Evolutionary conservation across 352 stramenopile species (phyloP), one percentile per base, ranked within the genome.

Genomic region (Phytophthora niederhauseri): DNA sequence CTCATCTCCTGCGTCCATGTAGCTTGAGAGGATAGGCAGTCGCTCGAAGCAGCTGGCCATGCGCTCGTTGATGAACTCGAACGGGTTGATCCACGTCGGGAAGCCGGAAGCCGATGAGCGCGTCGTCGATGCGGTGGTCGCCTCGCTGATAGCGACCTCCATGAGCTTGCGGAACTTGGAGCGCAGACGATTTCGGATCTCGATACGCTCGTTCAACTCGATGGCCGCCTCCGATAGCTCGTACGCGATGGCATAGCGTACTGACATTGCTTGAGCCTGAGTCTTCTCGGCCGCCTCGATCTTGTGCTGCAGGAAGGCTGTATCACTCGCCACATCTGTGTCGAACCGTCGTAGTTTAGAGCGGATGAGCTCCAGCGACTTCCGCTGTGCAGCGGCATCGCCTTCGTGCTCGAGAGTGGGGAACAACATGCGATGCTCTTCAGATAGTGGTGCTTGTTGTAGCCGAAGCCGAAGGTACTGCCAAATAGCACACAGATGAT

Each of bases 401-500:
- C 69, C 73, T 14, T 81, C 75, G 28, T 71, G 58, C 31, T 86
- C 75, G 12, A 93, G 70, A n/a, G 80, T 76, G 31, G 88, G 87
- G 46, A 93, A 96, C n/a, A 94, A 51, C 17, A 93, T 76, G 6
- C 76, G 80, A 64, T 91, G 75, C 52, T 94, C 85, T 26, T 81
- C 62, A 15, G 79, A 90, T 19, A 92, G 56, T 6, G 84, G 84
- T 4, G 80, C 74, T 66, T 87, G 68, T 50, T 93, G 82, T 6
- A 93, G 66, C 0, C 86, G 81, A 51, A 94, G 73, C 7, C 83
- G 84, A 24, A 94, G 78, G 66, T 94, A 94, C 84, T 94, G 50
- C 12, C 6, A 20, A 3, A 43, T 6, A 48, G n/a, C 19, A 49
- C 5, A 17, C 9, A 57, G n/a, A 51, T 6, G 9, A 11, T 8